Conservation (phyloP, 306 rosid species). For the Prunus persica region DNA sequence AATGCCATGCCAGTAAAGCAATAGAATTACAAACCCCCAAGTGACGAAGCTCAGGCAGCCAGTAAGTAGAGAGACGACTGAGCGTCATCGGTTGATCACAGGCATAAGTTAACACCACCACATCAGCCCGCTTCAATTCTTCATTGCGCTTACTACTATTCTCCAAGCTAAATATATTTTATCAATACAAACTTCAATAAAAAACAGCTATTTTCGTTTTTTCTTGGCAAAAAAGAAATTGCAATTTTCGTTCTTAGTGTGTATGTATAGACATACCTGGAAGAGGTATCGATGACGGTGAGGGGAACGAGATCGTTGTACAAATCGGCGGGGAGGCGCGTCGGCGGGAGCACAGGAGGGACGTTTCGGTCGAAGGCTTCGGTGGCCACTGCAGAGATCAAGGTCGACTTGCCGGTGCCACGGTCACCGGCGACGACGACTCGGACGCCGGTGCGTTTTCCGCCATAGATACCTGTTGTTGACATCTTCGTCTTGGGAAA, state of each 20-base stretch:
- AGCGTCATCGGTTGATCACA: slow-evolving; percentile 64
- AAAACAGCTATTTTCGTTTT: not conserved
- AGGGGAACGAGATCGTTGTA: slow-evolving; percentile 66
- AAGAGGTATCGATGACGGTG: slow-evolving; percentile 72
- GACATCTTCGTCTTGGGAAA: not conserved
- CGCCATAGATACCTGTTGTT: not conserved
- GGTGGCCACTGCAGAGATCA: slow-evolving; percentile 59
- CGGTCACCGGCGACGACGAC: slow-evolving; percentile 66
- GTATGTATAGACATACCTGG: slow-evolving; percentile 40
- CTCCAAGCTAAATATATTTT: slow-evolving; percentile 49
- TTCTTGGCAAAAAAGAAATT: not conserved
- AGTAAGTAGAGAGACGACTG: slow-evolving; percentile 55
- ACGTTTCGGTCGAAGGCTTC: slow-evolving; percentile 61
- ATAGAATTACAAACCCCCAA: slow-evolving; percentile 41
- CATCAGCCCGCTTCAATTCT: slow-evolving; percentile 82
- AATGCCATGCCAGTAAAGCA: not conserved
- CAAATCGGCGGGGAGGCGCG: slow-evolving; percentile 67
- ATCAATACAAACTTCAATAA: not conserved
- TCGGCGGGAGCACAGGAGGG: slow-evolving; percentile 65
- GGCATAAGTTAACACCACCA: slow-evolving; percentile 69
- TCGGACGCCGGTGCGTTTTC: slow-evolving; percentile 48
- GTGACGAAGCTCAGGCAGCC: slow-evolving; percentile 69
- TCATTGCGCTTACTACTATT: slow-evolving; percentile 60
- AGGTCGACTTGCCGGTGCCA: slow-evolving; percentile 69
- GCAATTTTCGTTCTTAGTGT: not conserved